A percentile compares a stretch with the other conserved stretches of the same genome.
Conservation (phyloP, 2,329 filamentous ascomycete genomes). For the Colletotrichum tropicicola region DNA sequence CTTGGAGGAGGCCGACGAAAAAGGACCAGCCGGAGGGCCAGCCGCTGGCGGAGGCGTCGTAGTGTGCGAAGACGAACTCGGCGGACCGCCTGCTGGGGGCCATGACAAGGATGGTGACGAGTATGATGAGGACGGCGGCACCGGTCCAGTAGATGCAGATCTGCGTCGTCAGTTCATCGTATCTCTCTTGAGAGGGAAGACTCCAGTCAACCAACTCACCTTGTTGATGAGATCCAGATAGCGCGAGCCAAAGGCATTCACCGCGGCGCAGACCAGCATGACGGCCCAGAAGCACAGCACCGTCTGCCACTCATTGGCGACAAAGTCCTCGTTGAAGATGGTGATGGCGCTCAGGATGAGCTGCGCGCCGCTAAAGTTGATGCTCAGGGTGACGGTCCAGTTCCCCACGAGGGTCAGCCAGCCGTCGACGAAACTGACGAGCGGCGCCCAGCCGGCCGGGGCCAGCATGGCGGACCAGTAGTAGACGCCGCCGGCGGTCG, state of each 20-base stretch:
- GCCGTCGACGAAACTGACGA: conserved; percentile 75
- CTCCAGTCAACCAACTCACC: conserved; percentile 15
- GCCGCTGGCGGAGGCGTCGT: conserved; percentile 70
- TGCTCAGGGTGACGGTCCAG: conserved; percentile 71
- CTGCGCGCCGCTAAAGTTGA: conserved; percentile 76
- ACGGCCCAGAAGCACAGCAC: conserved; percentile 78
- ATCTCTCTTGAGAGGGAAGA: neutral
- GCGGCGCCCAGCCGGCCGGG: conserved; percentile 70
- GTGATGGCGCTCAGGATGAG: conserved; percentile 67
- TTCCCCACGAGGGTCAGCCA: conserved; percentile 79
- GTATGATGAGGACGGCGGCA: conserved; percentile 62
- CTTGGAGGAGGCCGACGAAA: conserved; percentile 75
- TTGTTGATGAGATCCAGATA: conserved; percentile 75
- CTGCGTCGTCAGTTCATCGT: neutral
- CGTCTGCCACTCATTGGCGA: conserved; percentile 74
- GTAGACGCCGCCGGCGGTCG: conserved; percentile 75
- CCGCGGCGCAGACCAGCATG: conserved; percentile 69
- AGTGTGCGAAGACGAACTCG: conserved; percentile 74
- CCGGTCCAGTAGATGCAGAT: conserved; percentile 78
- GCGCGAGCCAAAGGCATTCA: conserved; percentile 72
- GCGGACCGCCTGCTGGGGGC: conserved; percentile 64
- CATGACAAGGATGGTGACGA: conserved; percentile 66
- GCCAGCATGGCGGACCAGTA: conserved; percentile 77
- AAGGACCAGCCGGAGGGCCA: conserved; percentile 78
- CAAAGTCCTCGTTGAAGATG: conserved; percentile 76